A percentile compares a stretch with the other conserved stretches of the same genome.
Conservation (phyloP, 2,329 filamentous ascomycete species). For the Cladophialophora carrionii region DNA sequence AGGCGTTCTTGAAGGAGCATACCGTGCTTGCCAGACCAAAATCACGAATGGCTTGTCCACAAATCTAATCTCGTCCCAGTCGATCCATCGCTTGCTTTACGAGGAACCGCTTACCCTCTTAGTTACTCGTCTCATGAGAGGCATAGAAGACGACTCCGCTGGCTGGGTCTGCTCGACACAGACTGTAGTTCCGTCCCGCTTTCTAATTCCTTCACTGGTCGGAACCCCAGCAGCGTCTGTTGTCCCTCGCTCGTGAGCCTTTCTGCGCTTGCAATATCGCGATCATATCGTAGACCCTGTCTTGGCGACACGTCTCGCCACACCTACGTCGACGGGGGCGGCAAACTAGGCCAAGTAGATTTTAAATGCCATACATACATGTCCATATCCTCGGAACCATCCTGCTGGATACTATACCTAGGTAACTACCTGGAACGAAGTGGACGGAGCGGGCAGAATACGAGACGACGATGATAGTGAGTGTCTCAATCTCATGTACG, state of each 20-base stretch:
- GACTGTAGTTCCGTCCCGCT: neutral
- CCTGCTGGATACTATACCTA: too few relatives aligned
- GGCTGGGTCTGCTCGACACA: neutral
- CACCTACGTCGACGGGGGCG: too few relatives aligned
- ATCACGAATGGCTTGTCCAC: neutral
- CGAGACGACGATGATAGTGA: too few relatives aligned
- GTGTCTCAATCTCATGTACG: too few relatives aligned
- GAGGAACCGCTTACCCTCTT: neutral
- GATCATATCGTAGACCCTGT: too few relatives aligned
- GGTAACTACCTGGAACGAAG: too few relatives aligned
- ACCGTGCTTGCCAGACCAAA: neutral
- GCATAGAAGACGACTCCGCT: neutral
- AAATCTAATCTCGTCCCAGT: neutral
- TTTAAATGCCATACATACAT: too few relatives aligned
- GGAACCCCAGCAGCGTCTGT: neutral
- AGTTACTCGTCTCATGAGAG: neutral
- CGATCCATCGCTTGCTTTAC: neutral
- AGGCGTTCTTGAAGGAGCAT: conserved; percentile 10
- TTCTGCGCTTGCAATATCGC: too few relatives aligned
- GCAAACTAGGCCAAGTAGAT: too few relatives aligned
- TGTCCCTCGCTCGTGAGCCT: neutral
- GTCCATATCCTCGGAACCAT: too few relatives aligned
- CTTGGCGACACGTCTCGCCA: too few relatives aligned
- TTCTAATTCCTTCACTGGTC: neutral
- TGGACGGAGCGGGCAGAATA: too few relatives aligned